Evolutionary conservation across 2,329 filamentous ascomycete species (phyloP).

Genomic region (Metarhizium humberi): DNA sequence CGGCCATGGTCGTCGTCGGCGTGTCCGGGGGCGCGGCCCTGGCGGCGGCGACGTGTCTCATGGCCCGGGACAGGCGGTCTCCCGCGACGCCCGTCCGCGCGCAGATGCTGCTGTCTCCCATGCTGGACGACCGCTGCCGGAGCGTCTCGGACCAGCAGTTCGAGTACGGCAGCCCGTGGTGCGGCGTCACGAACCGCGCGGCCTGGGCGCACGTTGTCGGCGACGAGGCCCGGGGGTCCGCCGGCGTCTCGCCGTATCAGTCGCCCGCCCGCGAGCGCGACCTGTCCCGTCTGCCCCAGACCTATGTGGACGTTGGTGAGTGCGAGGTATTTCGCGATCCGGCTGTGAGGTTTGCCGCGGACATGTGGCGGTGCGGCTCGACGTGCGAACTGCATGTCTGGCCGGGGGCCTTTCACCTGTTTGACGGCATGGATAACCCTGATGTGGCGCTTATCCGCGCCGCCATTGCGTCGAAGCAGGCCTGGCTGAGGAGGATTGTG

Average conservation of each 20-base stretch:
- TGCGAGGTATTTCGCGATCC: slow-evolving; percentile 14
- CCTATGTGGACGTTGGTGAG: slow-evolving; percentile 13
- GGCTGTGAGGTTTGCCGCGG: slow-evolving; percentile 10
- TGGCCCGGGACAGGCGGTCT: slow-evolving; percentile 11
- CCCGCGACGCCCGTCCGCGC: slow-evolving; percentile 8
- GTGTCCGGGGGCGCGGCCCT: slow-evolving; percentile 13
- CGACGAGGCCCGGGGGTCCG: slow-evolving; percentile 4
- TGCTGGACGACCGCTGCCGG: slow-evolving; percentile 13
- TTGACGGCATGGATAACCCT: slow-evolving; percentile 11
- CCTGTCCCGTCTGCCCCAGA: slow-evolving; percentile 9
- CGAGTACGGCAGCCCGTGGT: slow-evolving; percentile 12
- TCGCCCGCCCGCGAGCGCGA: slow-evolving; percentile 11
- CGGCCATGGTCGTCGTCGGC: slow-evolving; percentile 9
- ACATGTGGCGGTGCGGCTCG: slow-evolving; percentile 12
- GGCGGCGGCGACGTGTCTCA: slow-evolving; percentile 11
- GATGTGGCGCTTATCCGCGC: slow-evolving; percentile 9
- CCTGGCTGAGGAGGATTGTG: slow-evolving; percentile 9
- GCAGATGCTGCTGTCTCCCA: slow-evolving; percentile 14
- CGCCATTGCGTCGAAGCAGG: slow-evolving; percentile 8
- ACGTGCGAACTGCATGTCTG: slow-evolving; percentile 13
- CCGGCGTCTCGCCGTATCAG: slow-evolving; percentile 9
- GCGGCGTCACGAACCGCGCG: slow-evolving; percentile 8
- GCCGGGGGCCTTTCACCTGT: slow-evolving; percentile 12
- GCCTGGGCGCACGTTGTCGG: slow-evolving; percentile 10
- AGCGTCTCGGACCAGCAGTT: slow-evolving; percentile 12